These are phyloP conservation scores for Colletotrichum agaves DNA, from an alignment of 2,329 filamentous ascomycete genomes.

Conservation along the genomic window DNA sequence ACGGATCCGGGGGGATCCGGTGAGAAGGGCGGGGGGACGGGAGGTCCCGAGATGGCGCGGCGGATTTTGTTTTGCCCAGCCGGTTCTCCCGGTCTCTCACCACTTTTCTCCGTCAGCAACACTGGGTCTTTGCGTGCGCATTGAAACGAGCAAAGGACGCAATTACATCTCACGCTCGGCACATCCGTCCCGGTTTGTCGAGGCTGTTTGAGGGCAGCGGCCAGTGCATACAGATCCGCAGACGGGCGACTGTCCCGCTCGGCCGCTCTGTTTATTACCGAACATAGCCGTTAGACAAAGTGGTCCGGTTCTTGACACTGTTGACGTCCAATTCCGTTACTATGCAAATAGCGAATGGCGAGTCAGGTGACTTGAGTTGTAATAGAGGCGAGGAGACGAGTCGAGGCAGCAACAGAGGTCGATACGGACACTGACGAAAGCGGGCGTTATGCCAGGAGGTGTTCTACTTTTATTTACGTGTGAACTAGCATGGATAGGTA, in stretches of 20 bases:
- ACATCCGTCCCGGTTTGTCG: neutral
- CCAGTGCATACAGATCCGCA: neutral
- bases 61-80: conserved; percentile 20
- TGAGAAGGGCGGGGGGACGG: neutral
- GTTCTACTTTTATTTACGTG: no score
- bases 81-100: conserved; percentile 8
- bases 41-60: neutral
- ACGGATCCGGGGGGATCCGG: conserved; percentile 5
- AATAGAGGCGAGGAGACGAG: neutral
- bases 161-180: neutral
- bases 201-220: neutral
- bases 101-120: neutral
- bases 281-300: neutral
- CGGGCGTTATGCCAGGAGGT: no score
- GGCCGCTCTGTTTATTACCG: neutral
- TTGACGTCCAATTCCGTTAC: neutral
- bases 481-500: no score
- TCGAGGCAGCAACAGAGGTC: no score
- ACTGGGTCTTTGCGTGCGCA: neutral
- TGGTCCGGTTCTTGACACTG: neutral
- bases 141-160: neutral
- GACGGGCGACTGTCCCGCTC: neutral
- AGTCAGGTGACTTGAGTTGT: neutral
- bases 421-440: neutral
- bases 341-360: neutral